Evolutionary conservation across 495 filamentous ascomycete genomes (phyloP), one percentile per base, ranked within the genome.

Genomic region (Daldinia vernicosa): DNA sequence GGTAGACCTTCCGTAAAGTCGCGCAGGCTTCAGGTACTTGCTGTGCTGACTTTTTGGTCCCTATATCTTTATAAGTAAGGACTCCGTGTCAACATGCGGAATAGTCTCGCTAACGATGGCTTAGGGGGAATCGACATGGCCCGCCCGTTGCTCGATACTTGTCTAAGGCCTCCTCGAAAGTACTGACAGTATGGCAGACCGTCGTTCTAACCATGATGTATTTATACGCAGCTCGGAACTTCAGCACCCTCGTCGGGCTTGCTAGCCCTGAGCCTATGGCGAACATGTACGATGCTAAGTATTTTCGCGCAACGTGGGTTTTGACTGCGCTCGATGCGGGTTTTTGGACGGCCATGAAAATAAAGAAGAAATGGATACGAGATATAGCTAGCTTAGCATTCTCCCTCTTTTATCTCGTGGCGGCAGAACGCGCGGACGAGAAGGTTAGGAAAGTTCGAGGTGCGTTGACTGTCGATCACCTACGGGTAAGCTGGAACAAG

Each of bases 271-370:
- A 99, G 65, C 95, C 95, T 22, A 84, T 99, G 70, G 91, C 94
- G 56, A 97, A 97, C 77, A 90, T 98, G 73, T 99, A 99, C 80
- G 92, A 90, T 51, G 85, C 93, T 51, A 89, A 92, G n/a, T 99
- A 96, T 81, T 99, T 98, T 80, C 90, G 96, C 53, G 96, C 95
- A 74, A 98, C 95, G 83, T 98, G 95, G 95, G 88, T 97, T 24
- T 90, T 95, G 40, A 99, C 95, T 0, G 95, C 93, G 0, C 79
- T 99, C 63, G 95, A 99, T 77, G 95, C 95, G 9, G 95, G 95
- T 0, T 99, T 97, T 79, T 99, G 95, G 95, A 97, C 93, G 0
- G 96, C 95, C 5, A 99, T 99, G 95, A 90, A 89, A 60, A 92
- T 99, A 56, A 87, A 86, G 52, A 87, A 84, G 60, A 94, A 93